Evolutionary conservation across 192 early-diverging fungal species (phyloP), one percentile per base, ranked within the genome.

Genomic region (Phycomyces blakesleeanus): DNA sequence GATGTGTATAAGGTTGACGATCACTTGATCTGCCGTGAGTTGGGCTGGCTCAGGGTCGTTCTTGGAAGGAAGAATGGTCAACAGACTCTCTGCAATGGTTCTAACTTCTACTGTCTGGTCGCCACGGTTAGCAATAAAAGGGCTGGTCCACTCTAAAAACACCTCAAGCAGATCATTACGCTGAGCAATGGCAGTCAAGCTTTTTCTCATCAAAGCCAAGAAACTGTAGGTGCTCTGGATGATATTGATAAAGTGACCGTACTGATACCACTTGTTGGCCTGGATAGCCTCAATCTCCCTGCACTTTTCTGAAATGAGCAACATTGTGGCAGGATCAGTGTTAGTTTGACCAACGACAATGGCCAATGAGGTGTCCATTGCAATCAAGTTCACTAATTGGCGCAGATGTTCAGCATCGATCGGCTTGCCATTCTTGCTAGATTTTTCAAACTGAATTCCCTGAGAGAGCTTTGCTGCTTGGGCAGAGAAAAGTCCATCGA

Each of bases 1-100:
- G 22, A 75, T 51, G 24, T 75, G 73, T 26, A 69, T 44, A 0
- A 66, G 24, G 49, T 75, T 75, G 20, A 75, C 47, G 18, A 62
- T 4, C 1, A 69, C 59, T 40, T 75, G 53, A 9, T 75, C 73
- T 0, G 59, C 44, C 16, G 51, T 52, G 26, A 75, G 34, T 12
- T 64, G 68, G 1, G 51, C 55, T 2, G 71, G 71, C 8, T 51
- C 51, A 16, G 61, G 44, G n/a, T 68, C 66, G 1, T 59, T 61
- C 25, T 68, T 68, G 14, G 66, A 68, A 9, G 66, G 53, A n/a
- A 15, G 9, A 21, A 68, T 24, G 5, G 54, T 12, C 3, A 51
- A 12, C 16, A 68, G 18, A 24, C 52, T 52, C 0, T 25, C 62
- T 21, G 49, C 10, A 10, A 51, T 29, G 18, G 53, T 25, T 3